phyloP scores from a whole-genome alignment of 345 rosid species.

The Leavenworthia alabamica region DNA sequence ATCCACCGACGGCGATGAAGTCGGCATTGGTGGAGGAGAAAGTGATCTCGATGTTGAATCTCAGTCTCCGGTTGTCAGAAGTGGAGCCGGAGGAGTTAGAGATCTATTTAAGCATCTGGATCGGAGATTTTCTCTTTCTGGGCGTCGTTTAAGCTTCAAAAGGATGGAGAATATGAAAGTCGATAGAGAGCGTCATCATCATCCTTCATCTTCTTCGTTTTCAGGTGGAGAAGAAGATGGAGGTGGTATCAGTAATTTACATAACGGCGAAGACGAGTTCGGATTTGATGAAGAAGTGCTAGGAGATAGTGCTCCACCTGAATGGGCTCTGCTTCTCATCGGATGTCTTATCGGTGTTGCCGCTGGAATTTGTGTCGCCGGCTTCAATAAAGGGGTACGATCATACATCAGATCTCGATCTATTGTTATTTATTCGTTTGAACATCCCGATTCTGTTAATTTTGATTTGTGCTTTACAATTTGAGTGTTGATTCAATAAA shows the following conservation, averaged over 20 bases:
- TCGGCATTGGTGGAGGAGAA: neutral
- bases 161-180: conserved; percentile 35
- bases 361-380: conserved; percentile 88
- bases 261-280: conserved; percentile 19
- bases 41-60: conserved; percentile 35
- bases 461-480: neutral
- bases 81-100: conserved; percentile 31
- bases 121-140: conserved; percentile 53
- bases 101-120: conserved; percentile 61
- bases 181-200: conserved; percentile 32
- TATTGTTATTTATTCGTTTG: neutral
- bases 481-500: conserved; percentile 20
- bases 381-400: conserved; percentile 76
- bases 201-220: conserved; percentile 26
- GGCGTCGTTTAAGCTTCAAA: conserved; percentile 47
- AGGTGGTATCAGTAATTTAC: conserved; percentile 14
- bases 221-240: conserved; percentile 6
- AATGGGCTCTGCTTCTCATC: conserved; percentile 87
- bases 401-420: conserved; percentile 19
- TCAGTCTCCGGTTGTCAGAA: conserved; percentile 24
- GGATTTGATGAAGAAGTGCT: conserved; percentile 40
- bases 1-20: conserved; percentile 26
- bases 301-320: conserved; percentile 82
- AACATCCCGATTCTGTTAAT: neutral
- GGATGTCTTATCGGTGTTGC: conserved; percentile 91